Conservation (phyloP, 208 protist species). For the Tritrichomonas musculus region DNA sequence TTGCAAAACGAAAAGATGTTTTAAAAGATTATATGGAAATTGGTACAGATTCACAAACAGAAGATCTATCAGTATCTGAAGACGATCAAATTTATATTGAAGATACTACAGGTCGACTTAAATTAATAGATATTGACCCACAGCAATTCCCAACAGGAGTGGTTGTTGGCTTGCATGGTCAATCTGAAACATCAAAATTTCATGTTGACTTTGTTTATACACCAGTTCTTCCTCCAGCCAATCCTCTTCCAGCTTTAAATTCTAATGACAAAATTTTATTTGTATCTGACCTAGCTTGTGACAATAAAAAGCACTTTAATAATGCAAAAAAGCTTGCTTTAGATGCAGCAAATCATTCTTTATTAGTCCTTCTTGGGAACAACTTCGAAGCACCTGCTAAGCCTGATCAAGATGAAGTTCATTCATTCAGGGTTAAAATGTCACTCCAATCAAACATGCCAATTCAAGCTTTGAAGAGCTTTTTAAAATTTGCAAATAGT, state of each 20-base stretch:
- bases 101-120: not conserved
- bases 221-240: not conserved
- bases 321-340: not conserved
- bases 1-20: not conserved
- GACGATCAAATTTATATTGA: not conserved
- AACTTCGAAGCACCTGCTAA: not conserved
- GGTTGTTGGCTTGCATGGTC: not conserved
- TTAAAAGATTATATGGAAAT: constrained; percentile 10
- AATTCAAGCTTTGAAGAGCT: not conserved
- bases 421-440: not conserved
- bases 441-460: not conserved
- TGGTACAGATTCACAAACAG: not conserved
- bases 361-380: not conserved
- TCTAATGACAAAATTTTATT: not conserved
- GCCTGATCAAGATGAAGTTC: not conserved
- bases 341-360: too few relatives aligned
- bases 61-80: not conserved
- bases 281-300: not conserved
- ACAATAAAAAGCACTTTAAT: not conserved
- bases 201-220: not conserved
- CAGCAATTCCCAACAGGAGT: not conserved
- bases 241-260: not conserved
- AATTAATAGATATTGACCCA: not conserved
- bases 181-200: not conserved
- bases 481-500: not conserved